phyloP scores from a whole-genome alignment of 306 rosid species.

The Pachyrhizus erosus region DNA sequence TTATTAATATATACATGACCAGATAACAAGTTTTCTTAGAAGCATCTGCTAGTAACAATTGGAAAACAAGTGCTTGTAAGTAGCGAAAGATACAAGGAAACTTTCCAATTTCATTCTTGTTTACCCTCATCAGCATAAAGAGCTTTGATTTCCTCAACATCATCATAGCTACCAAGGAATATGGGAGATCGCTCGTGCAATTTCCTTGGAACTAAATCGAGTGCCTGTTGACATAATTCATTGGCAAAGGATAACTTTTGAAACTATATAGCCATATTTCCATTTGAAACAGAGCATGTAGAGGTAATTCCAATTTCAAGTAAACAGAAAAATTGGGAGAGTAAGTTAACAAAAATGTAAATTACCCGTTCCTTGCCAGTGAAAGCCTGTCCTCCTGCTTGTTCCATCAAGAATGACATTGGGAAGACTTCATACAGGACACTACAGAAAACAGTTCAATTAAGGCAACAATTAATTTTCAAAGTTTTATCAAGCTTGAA shows the following conservation, averaged over 20 bases:
- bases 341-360: neutral
- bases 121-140: constrained; percentile 71
- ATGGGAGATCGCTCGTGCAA: constrained; percentile 87
- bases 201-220: constrained; percentile 76
- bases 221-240: constrained; percentile 61
- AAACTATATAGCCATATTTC: neutral
- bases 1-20: constrained; percentile 31
- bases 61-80: constrained; percentile 12
- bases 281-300: neutral
- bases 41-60: constrained; percentile 35
- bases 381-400: constrained; percentile 96
- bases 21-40: constrained; percentile 9
- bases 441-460: constrained; percentile 44
- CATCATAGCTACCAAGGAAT: constrained; percentile 91
- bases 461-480: constrained; percentile 12
- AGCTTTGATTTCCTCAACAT: constrained; percentile 84
- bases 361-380: constrained; percentile 88
- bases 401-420: constrained; percentile 95
- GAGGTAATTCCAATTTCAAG: neutral
- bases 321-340: neutral
- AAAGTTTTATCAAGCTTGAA: constrained; percentile 10
- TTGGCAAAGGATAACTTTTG: neutral
- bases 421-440: constrained; percentile 98
- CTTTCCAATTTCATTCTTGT: constrained; percentile 40
- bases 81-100: neutral